Conservation (phyloP, 2,329 filamentous ascomycete genomes). For the Orbilia javanica region DNA sequence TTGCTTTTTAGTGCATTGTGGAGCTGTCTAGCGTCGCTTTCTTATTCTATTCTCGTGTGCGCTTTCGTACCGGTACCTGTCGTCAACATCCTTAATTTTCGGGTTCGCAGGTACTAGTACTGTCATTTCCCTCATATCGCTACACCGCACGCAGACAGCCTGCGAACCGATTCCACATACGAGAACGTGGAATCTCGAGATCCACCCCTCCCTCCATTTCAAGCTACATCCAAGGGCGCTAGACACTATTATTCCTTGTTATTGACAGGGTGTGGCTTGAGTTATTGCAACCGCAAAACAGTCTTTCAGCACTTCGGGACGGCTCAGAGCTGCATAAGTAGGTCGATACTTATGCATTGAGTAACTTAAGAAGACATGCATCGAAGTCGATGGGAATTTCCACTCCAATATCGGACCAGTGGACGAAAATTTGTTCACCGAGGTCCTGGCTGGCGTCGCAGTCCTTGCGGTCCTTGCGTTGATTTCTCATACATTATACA, state of each 20-base stretch:
- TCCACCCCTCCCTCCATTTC: slow-evolving; percentile 49
- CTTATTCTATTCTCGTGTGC: slow-evolving; percentile 31
- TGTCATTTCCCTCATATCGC: slow-evolving; percentile 40
- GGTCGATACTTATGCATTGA: slow-evolving; percentile 44
- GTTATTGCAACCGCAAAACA: slow-evolving; percentile 34
- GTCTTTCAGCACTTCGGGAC: slow-evolving; percentile 47
- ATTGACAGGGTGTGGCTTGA: slow-evolving; percentile 54
- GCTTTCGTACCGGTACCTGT: slow-evolving; percentile 29
- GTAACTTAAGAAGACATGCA: slow-evolving; percentile 25
- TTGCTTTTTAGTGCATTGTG: slow-evolving; percentile 48
- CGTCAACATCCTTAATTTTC: slow-evolving; percentile 13
- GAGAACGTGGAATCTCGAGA: slow-evolving; percentile 36
- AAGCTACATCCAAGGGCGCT: slow-evolving; percentile 38
- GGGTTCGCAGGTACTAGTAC: slow-evolving; percentile 30
- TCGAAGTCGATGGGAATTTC: slow-evolving; percentile 19
- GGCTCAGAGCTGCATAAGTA: slow-evolving; percentile 43
- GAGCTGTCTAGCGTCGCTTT: slow-evolving; percentile 24
- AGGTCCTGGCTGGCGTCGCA: background rate
- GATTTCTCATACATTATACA: slow-evolving; percentile 31
- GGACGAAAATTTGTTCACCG: slow-evolving; percentile 40
- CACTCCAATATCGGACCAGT: slow-evolving; percentile 45
- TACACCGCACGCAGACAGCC: no score
- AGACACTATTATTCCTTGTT: slow-evolving; percentile 41
- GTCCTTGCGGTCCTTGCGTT: slow-evolving; percentile 27
- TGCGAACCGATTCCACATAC: slow-evolving; percentile 32